Evolutionary conservation across 768 basidiomycete species (phyloP).

Genomic region (Macrolepiota dolichaula): DNA sequence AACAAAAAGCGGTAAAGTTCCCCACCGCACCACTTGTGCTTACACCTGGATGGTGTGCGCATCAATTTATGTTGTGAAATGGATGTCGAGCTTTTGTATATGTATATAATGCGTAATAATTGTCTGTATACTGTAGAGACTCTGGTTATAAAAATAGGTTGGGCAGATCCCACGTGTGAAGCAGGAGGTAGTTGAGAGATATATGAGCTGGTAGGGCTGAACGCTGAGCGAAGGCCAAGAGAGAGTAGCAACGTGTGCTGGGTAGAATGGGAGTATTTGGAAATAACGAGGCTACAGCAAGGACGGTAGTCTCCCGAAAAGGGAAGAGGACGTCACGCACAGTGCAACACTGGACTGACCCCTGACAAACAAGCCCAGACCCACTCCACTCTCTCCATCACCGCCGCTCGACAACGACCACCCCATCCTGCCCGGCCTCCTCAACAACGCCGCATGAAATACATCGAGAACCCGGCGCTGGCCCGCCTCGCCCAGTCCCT

Average conservation of each 20-base stretch:
- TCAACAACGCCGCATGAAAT: constrained; percentile 61
- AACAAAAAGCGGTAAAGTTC: constrained; percentile 2
- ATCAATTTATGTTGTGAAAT: not conserved
- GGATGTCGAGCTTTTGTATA: not conserved
- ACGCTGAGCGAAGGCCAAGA: not conserved
- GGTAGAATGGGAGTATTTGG: not conserved
- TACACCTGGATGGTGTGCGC: not conserved
- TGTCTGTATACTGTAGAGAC: not conserved
- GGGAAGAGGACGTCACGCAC: constrained; percentile 1
- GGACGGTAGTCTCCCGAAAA: not conserved
- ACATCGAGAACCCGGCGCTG: constrained; percentile 80
- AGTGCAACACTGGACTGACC: not conserved
- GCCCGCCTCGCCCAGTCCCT: constrained; percentile 75
- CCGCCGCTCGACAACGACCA: not conserved
- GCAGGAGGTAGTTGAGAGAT: not conserved
- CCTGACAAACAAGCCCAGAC: constrained; percentile 3
- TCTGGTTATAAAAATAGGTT: constrained; percentile 3
- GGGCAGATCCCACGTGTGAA: not conserved
- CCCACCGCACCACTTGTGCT: not conserved
- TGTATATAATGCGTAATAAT: not conserved
- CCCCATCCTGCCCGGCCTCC: not conserved
- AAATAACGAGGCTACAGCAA: not conserved
- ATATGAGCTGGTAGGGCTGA: not conserved
- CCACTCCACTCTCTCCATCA: constrained; percentile 3
- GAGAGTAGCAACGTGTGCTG: not conserved